phyloP scores from a whole-genome alignment of 2,329 filamentous ascomycete species.

The Aspergillus eucalypticola region DNA sequence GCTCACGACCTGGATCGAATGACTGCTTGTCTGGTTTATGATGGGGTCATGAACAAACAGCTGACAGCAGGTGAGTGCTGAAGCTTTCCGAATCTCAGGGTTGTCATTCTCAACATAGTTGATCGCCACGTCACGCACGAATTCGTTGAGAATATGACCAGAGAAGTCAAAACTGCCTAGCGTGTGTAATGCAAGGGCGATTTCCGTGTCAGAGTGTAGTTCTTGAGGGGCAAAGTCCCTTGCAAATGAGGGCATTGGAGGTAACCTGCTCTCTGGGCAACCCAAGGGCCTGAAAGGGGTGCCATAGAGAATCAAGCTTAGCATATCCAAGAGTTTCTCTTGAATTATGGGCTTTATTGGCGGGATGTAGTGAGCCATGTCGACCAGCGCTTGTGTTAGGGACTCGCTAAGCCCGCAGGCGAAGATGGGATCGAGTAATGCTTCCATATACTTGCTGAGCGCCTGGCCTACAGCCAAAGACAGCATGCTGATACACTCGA shows the following conservation, averaged over 20 bases:
- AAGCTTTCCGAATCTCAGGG: constrained; percentile 87
- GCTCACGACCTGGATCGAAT: constrained; percentile 93
- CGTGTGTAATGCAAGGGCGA: constrained; percentile 90
- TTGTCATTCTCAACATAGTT: constrained; percentile 98
- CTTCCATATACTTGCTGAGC: constrained; percentile 97
- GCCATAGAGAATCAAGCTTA: constrained; percentile 89
- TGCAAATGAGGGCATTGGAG: constrained; percentile 76
- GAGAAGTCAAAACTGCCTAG: constrained; percentile 97
- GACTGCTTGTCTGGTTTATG: constrained; percentile 94
- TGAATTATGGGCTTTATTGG: constrained; percentile 92
- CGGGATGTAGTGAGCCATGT: constrained; percentile 98
- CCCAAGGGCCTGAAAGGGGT: constrained; percentile 90
- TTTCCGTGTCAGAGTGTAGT: constrained; percentile 81
- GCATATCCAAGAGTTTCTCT: constrained; percentile 87
- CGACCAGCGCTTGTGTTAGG: constrained; percentile 90
- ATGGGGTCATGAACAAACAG: constrained; percentile 96
- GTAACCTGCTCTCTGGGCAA: constrained; percentile 82
- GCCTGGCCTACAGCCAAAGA: constrained; percentile 94
- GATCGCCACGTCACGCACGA: constrained; percentile 95
- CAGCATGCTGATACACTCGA: constrained; percentile 96
- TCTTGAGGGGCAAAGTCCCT: constrained; percentile 83
- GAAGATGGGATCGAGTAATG: constrained; percentile 92
- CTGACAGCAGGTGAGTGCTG: constrained; percentile 95
- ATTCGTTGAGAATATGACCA: constrained; percentile 91
- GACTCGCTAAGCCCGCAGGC: constrained; percentile 92